phyloP scores from a whole-genome alignment of 441 rosid species.

The Biscutella auriculata region DNA sequence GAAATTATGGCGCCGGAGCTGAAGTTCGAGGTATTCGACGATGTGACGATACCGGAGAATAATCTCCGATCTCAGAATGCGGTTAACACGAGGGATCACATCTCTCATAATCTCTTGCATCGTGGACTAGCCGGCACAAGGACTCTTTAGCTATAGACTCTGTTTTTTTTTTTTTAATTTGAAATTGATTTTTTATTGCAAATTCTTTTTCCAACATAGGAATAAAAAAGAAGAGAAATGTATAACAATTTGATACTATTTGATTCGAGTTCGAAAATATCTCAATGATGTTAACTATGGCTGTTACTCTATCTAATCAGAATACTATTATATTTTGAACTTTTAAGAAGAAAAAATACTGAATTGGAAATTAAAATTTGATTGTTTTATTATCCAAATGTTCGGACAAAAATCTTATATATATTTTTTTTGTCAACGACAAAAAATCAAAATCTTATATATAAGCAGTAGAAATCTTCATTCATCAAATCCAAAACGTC shows the following conservation, averaged over 20 bases:
- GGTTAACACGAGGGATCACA: constrained; percentile 44
- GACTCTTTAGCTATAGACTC: constrained; percentile 14
- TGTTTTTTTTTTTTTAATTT: not conserved
- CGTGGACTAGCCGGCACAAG: constrained; percentile 49
- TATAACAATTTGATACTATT: no score
- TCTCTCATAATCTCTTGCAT: constrained; percentile 73
- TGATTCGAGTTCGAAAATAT: no score
- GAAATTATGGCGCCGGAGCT: constrained; percentile 40
- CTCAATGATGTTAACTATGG: no score
- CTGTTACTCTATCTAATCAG: no score
- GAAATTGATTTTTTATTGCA: constrained; percentile 14
- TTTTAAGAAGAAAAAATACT: no score
- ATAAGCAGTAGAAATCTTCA: constrained; percentile 2
- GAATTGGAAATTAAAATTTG: no score
- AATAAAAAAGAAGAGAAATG: no score
- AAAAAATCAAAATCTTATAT: no score
- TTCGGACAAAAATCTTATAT: no score
- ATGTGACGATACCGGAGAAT: constrained; percentile 50
- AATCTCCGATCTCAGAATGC: constrained; percentile 37
- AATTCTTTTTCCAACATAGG: constrained; percentile 21
- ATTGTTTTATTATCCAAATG: no score
- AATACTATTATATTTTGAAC: no score
- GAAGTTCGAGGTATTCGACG: constrained; percentile 49
- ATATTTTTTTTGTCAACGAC: no score
- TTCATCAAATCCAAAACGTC: constrained; percentile 16